Evolutionary conservation across 1,139 yeast genomes (phyloP).

Genomic region (Yamadazyma membranifaciens): DNA sequence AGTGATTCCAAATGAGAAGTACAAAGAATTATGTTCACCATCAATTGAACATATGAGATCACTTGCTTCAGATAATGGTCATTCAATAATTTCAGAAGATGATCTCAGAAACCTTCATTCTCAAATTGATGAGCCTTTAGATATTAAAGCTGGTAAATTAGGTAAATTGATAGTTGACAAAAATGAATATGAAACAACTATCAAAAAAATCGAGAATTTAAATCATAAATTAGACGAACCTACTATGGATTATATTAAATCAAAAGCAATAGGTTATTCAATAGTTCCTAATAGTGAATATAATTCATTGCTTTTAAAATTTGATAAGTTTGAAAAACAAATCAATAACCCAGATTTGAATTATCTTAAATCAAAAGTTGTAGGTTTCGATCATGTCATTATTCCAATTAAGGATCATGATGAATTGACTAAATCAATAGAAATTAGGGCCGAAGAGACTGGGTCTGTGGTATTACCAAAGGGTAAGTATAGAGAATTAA

Average conservation of each 20-base stretch:
- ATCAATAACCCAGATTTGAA: constrained; percentile 22
- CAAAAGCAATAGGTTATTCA: constrained; percentile 20
- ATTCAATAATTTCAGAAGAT: constrained; percentile 15
- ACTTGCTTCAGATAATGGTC: constrained; percentile 22
- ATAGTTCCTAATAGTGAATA: constrained; percentile 9
- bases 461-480: constrained; percentile 10
- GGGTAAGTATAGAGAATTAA: constrained; percentile 26
- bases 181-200: constrained; percentile 1
- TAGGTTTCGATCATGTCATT: constrained; percentile 17
- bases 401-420: constrained; percentile 16
- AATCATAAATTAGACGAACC: constrained; percentile 17
- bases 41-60: constrained; percentile 28
- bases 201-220: constrained; percentile 16
- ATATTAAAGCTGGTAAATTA: constrained; percentile 10
- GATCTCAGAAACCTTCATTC: constrained; percentile 6
- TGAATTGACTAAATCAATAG: constrained; percentile 9
- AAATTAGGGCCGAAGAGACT: constrained; percentile 11
- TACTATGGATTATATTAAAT: constrained; percentile 31
- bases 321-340: constrained; percentile 17
- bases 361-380: constrained; percentile 26
- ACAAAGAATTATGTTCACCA: constrained; percentile 17
- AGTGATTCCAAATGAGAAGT: constrained; percentile 14
- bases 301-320: constrained; percentile 8
- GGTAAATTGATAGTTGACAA: constrained; percentile 5
- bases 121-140: constrained; percentile 9